phyloP scores from a whole-genome alignment of 2,329 filamentous ascomycete genomes.

The Conoideocrella luteorostrata region DNA sequence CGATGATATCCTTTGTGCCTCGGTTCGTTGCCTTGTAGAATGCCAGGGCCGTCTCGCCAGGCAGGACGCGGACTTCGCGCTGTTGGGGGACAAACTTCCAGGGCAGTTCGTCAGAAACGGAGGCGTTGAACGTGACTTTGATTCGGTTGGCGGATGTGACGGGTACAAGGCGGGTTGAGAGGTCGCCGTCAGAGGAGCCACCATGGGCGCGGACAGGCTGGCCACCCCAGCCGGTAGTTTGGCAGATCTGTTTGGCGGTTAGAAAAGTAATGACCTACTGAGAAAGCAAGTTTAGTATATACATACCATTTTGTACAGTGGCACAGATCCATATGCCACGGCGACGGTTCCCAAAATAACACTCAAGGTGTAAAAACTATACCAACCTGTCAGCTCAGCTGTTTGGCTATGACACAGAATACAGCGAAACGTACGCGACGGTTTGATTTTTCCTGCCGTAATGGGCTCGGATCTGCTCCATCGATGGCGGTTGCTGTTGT shows the following conservation, averaged over 20 bases:
- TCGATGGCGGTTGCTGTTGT: slow-evolving; percentile 30
- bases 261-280: no score
- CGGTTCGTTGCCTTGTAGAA: slow-evolving; percentile 97
- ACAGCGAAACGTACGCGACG: slow-evolving; percentile 30
- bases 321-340: slow-evolving; percentile 76
- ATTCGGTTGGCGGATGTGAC: slow-evolving; percentile 77
- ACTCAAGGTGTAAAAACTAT: slow-evolving; percentile 67
- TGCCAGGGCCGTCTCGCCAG: slow-evolving; percentile 91
- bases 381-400: not conserved
- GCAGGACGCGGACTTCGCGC: slow-evolving; percentile 89
- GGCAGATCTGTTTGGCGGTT: slow-evolving; percentile 73
- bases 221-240: slow-evolving; percentile 85
- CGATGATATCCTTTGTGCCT: slow-evolving; percentile 88
- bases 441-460: slow-evolving; percentile 64
- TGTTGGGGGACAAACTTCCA: slow-evolving; percentile 98
- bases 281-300: no score
- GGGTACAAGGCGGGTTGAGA: slow-evolving; percentile 70
- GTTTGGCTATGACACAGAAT: not conserved
- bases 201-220: slow-evolving; percentile 80
- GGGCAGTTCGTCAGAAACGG: slow-evolving; percentile 87
- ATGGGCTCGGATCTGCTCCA: slow-evolving; percentile 58
- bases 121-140: slow-evolving; percentile 92
- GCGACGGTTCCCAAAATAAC: slow-evolving; percentile 74
- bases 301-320: slow-evolving; percentile 79
- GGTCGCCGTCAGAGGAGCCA: slow-evolving; percentile 49